Percentiles rank a stretch among this genome's conserved stretches.
These are phyloP conservation scores for Citrus medica DNA, from an alignment of 345 rosid species.

Conservation along the genomic window DNA sequence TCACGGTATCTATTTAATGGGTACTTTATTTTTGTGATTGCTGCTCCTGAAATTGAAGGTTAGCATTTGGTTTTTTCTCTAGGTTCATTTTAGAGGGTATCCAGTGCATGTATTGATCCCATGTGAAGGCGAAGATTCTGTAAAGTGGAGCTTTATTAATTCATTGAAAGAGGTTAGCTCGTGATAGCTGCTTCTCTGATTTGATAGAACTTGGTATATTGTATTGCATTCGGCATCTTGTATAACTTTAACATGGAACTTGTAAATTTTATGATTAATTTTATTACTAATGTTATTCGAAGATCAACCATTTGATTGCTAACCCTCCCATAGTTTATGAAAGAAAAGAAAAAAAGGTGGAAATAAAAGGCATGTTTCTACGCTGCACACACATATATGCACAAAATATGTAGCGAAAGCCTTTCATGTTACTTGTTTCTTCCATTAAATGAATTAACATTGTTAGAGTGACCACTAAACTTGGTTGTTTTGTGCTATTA, in stretches of 20 bases:
- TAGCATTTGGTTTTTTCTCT: constrained; percentile 18
- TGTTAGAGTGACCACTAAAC: not conserved
- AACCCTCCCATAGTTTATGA: not conserved
- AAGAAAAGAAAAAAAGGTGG: not conserved
- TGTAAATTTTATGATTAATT: not conserved
- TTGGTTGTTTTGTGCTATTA: not conserved
- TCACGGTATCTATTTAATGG: constrained; percentile 52
- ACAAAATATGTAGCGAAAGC: not conserved
- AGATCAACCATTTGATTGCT: not conserved
- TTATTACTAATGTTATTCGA: not conserved
- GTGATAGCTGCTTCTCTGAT: not conserved
- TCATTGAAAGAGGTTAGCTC: constrained; percentile 84
- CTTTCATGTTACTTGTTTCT: not conserved
- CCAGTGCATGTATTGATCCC: constrained; percentile 73
- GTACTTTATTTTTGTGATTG: not conserved
- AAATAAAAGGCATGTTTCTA: not conserved
- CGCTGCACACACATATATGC: not conserved
- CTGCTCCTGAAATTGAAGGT: not conserved
- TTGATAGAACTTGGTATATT: not conserved
- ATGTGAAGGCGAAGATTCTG: constrained; percentile 90
- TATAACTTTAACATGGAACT: constrained; percentile 2
- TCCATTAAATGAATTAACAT: not conserved
- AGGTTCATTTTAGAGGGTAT: constrained; percentile 97
- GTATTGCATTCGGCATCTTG: not conserved
- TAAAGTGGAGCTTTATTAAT: constrained; percentile 91